Percentiles rank a stretch among this genome's conserved stretches.
Evolutionary conservation across 2,329 filamentous ascomycete species (phyloP).

Genomic region (Colletotrichum destructivum): DNA sequence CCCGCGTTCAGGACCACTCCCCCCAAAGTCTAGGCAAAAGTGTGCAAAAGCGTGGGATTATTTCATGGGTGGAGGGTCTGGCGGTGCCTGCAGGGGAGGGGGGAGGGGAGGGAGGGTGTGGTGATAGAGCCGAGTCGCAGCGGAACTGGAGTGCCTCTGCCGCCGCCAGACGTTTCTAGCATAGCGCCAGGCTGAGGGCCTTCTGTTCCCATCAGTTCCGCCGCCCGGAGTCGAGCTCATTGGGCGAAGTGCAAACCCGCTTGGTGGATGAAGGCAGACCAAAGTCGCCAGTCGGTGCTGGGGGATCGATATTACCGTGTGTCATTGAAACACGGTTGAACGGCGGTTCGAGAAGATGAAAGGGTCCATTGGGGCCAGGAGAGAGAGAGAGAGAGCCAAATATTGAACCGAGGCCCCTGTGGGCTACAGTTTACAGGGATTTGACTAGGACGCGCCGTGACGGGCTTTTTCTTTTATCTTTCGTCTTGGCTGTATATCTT

Average conservation of each 20-base stretch:
- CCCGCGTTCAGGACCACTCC: not conserved
- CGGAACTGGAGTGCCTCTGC: constrained; percentile 11
- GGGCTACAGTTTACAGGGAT: not conserved
- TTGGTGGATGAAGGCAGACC: not conserved
- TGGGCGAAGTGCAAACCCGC: not conserved
- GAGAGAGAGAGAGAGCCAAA: not conserved
- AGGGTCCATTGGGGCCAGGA: constrained; percentile 1
- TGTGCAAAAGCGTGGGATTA: not conserved
- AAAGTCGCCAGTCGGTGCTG: constrained; percentile 24
- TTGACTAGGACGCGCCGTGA: not conserved
- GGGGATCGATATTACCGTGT: constrained; percentile 21
- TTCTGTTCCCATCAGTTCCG: constrained; percentile 8
- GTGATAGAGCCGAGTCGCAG: constrained; percentile 19
- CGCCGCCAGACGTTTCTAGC: constrained; percentile 23
- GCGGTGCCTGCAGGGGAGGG: no score
- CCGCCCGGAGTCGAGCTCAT: not conserved
- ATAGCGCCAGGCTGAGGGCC: constrained; percentile 3
- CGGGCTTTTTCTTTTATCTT: no score
- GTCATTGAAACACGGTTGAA: constrained; percentile 22
- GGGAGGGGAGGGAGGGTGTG: constrained; percentile 11
- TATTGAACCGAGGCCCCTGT: no score
- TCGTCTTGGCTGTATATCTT: no score
- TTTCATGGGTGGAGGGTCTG: not conserved
- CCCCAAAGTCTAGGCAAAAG: not conserved
- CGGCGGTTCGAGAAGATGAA: not conserved